A percentile compares a stretch with the other conserved stretches of the same genome.
phyloP scores from a whole-genome alignment of 2,329 filamentous ascomycete genomes.

The Huntiella moniliformis region DNA sequence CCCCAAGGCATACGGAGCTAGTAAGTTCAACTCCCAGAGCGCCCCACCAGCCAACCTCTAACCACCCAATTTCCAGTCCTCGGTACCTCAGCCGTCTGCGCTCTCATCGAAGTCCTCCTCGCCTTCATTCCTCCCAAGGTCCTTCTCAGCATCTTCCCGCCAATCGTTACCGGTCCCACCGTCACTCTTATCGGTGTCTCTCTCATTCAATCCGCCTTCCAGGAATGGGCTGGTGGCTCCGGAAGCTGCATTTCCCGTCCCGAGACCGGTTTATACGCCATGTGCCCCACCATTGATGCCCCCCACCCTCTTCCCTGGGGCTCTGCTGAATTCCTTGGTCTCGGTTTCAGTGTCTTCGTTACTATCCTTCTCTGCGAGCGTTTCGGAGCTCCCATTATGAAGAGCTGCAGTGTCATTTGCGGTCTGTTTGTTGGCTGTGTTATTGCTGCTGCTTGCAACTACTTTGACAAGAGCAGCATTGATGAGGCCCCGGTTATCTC shows the following conservation, averaged over 20 bases:
- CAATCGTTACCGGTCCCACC: constrained; percentile 54
- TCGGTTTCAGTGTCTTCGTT: constrained; percentile 64
- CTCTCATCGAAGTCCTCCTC: constrained; percentile 52
- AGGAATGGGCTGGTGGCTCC: constrained; percentile 60
- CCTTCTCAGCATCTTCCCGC: constrained; percentile 58
- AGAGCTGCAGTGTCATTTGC: constrained; percentile 56
- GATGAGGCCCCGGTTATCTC: constrained; percentile 50
- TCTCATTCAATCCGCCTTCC: constrained; percentile 52
- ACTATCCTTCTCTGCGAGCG: constrained; percentile 67
- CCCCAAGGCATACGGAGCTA: constrained; percentile 53
- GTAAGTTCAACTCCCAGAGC: constrained; percentile 1
- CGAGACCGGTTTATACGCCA: constrained; percentile 34
- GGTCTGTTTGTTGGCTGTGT: constrained; percentile 60
- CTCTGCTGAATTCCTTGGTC: constrained; percentile 54
- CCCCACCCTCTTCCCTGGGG: constrained; percentile 62
- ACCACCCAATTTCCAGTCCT: constrained; percentile 26
- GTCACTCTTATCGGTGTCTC: constrained; percentile 54
- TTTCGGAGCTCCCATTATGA: constrained; percentile 71
- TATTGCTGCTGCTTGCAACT: constrained; percentile 58
- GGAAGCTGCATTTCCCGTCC: constrained; percentile 35
- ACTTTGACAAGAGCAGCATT: constrained; percentile 58
- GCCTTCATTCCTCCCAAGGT: constrained; percentile 53
- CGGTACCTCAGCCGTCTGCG: constrained; percentile 47
- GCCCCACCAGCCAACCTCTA: constrained; percentile 38
- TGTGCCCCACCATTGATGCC: constrained; percentile 48